Evolutionary conservation across 345 rosid species (phyloP).

Genomic region (Salix purpurea): DNA sequence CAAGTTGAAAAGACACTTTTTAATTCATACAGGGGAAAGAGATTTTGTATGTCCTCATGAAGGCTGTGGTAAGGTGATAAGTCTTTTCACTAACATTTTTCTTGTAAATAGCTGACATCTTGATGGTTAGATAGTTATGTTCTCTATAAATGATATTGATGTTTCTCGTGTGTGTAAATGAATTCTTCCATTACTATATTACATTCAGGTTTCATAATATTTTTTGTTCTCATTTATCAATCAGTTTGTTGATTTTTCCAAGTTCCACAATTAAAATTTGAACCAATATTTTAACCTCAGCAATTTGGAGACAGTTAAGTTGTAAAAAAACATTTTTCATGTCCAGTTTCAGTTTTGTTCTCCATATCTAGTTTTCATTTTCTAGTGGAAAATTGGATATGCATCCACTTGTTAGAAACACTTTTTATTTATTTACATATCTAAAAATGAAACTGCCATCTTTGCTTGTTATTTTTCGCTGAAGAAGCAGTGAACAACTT

Average conservation of each 20-base stretch:
- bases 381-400: background rate
- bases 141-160: background rate
- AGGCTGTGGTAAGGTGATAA: slow-evolving; percentile 95
- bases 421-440: background rate
- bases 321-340: background rate
- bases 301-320: background rate
- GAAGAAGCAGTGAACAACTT: background rate
- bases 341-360: background rate
- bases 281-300: background rate
- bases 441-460: background rate
- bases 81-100: slow-evolving; percentile 8
- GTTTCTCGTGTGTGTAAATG: background rate
- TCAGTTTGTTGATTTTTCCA: background rate
- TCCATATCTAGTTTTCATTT: background rate
- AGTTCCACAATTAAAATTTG: background rate
- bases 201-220: background rate
- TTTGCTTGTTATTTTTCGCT: background rate
- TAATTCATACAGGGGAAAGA: slow-evolving; percentile 93
- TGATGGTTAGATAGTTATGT: background rate
- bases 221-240: background rate
- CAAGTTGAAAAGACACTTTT: slow-evolving; percentile 87
- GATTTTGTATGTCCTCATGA: slow-evolving; percentile 81
- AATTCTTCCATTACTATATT: background rate
- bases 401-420: background rate
- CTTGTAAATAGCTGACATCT: background rate